These are phyloP conservation scores for Kazachstania viticola DNA, from an alignment of 805 yeast genomes.

Conservation along the genomic window DNA sequence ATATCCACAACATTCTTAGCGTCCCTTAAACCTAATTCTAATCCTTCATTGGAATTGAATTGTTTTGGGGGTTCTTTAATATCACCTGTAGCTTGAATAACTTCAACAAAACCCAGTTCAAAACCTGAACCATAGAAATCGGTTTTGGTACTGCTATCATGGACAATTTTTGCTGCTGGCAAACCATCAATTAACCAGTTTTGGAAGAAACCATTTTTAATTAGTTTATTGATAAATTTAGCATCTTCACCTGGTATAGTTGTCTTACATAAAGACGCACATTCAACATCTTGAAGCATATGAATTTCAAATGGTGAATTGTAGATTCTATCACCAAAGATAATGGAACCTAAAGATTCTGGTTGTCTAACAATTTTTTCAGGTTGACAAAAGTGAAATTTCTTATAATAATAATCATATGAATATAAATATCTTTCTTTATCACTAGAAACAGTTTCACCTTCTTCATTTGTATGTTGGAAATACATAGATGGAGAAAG, in stretches of 20 bases:
- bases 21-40: conserved; percentile 10
- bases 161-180: conserved; percentile 67
- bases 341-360: conserved; percentile 83
- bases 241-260: conserved; percentile 55
- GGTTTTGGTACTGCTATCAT: conserved; percentile 46
- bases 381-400: conserved; percentile 79
- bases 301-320: conserved; percentile 77
- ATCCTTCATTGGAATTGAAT: conserved; percentile 6
- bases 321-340: conserved; percentile 92
- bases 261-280: conserved; percentile 54
- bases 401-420: conserved; percentile 72
- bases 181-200: conserved; percentile 94
- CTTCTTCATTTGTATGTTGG: conserved; percentile 30
- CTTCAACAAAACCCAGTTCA: conserved; percentile 61
- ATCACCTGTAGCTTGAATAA: conserved; percentile 18
- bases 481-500: conserved; percentile 62
- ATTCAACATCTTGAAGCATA: conserved; percentile 62
- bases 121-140: conserved; percentile 73
- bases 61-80: conserved; percentile 1
- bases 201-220: conserved; percentile 72
- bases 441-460: conserved; percentile 30
- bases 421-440: conserved; percentile 52
- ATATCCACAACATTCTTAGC: conserved; percentile 9
- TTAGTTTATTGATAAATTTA: conserved; percentile 63
- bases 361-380: conserved; percentile 45